Conservation (phyloP, 176 grass and related monocot species). For the Carex scoparia region DNA sequence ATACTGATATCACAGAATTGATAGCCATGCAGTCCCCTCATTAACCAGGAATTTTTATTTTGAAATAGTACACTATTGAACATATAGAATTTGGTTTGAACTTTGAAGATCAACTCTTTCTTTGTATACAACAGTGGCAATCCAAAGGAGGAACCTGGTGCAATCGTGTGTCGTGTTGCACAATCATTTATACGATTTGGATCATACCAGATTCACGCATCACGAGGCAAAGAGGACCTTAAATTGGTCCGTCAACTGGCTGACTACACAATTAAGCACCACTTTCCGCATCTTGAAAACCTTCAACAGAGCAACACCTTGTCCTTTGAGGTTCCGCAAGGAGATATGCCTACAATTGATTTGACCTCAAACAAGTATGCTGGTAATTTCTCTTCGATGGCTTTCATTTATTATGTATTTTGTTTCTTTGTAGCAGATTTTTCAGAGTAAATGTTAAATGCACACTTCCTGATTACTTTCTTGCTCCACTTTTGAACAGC, state of each 20-base stretch:
- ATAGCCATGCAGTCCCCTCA: neutral
- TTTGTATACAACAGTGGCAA: conserved; percentile 59
- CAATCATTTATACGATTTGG: conserved; percentile 90
- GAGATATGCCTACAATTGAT: conserved; percentile 74
- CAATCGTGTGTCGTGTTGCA: conserved; percentile 84
- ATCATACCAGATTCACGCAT: conserved; percentile 84
- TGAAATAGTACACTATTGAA: conserved; percentile 11
- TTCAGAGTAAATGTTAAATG: neutral
- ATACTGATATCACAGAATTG: neutral
- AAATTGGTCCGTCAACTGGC: conserved; percentile 60
- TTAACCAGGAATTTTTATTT: neutral
- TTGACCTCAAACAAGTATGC: conserved; percentile 99
- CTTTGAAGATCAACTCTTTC: neutral
- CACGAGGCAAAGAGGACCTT: conserved; percentile 66
- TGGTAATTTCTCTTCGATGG: conserved; percentile 31
- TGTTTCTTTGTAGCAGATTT: neutral
- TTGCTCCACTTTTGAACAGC: conserved; percentile 36
- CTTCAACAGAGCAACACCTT: conserved; percentile 79
- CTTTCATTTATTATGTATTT: neutral
- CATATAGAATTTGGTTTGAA: conserved; percentile 4
- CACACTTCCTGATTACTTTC: neutral
- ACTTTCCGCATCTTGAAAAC: conserved; percentile 82
- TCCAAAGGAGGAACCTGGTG: conserved; percentile 92
- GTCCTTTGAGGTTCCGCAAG: conserved; percentile 65
- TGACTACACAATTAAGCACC: conserved; percentile 71